Evolutionary conservation across 1,284 basidiomycete genomes (phyloP), one percentile per base, ranked within the genome.

Genomic region (Chalciporus piperatoides): DNA sequence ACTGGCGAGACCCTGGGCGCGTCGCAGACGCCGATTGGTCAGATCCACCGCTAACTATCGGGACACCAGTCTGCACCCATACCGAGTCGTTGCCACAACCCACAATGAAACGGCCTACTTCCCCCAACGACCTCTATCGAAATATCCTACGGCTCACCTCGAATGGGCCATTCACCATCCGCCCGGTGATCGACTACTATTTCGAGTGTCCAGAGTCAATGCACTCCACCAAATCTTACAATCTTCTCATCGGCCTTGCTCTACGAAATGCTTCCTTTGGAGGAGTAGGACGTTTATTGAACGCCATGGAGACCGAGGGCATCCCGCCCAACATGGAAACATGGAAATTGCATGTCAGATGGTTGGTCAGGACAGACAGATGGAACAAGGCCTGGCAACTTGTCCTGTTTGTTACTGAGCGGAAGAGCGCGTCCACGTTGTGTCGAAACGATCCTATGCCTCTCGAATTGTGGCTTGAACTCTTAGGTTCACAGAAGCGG

Each of bases 181-280:
- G 72, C 1, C 60, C 59, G 1, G 58, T 76, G n/a, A 53, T 81
- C 51, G 72, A 79, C 57, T 82, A 80, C 57, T 74, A 81, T 55
- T 71, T 71, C 37, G 56, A 69, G 27, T 71, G 73, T 56, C 68
- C 72, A 19, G 55, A 28, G 4, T 17, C 56, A 15, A 57, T 72
- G 41, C 78, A 74, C 46, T 76, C 77, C 10, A 73, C 73, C 35
- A 67, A 66, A 35, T 79, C 81, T 2, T 82, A 77, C 61, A 82
- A 82, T 59, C 56, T 78, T 15, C 70, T 83, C 56, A 71, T 83
- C 44, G 56, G 59, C 37, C 57, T 79, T 21, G 72, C 76, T 3
- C 59, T 82, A 48, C 73, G 72, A 24, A 71, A 71, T 51, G 61
- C 66, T 6, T 68, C 70, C 27, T 75, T 72, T 51, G 74, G 76